These are phyloP conservation scores for Puccinia coronata DNA, from an alignment of 1,284 basidiomycete genomes.

Conservation along the genomic window DNA sequence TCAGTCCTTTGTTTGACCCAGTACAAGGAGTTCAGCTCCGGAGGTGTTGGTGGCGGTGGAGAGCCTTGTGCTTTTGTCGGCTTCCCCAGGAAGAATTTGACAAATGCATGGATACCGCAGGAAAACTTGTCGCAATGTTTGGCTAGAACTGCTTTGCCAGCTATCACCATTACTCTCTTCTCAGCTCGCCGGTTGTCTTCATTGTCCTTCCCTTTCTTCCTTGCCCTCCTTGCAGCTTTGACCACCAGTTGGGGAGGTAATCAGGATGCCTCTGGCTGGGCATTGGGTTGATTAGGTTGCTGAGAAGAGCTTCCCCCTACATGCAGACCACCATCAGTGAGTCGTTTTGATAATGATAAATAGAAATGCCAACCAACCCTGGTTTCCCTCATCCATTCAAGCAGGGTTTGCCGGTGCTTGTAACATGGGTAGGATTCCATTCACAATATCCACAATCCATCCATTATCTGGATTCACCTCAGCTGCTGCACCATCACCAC, in stretches of 20 bases:
- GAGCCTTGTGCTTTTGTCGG: not conserved
- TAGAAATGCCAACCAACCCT: too few relatives aligned
- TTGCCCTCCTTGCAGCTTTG: not conserved
- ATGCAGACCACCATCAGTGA: too few relatives aligned
- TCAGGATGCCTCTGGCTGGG: not conserved
- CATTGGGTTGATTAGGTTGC: too few relatives aligned
- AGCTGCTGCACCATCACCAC: not conserved
- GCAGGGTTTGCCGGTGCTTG: not conserved
- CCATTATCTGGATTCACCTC: not conserved
- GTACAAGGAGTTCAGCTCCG: not conserved
- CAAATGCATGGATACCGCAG: not conserved
- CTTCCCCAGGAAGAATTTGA: too few relatives aligned
- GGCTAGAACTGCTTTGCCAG: too few relatives aligned
- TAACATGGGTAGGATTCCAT: too few relatives aligned
- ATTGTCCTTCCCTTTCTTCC: not conserved
- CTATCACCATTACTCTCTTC: too few relatives aligned
- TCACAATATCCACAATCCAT: not conserved
- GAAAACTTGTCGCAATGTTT: not conserved
- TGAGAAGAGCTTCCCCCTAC: too few relatives aligned
- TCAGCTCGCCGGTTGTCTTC: not conserved
- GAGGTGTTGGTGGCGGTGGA: constrained; percentile 7
- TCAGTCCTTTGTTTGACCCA: not conserved
- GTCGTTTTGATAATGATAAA: too few relatives aligned
- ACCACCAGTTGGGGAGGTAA: too few relatives aligned
- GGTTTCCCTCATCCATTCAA: too few relatives aligned